Percentiles rank a stretch among this genome's conserved stretches.
These are phyloP conservation scores for Oryza nivara DNA, from an alignment of 176 grass and related monocot species.

Conservation along the genomic window DNA sequence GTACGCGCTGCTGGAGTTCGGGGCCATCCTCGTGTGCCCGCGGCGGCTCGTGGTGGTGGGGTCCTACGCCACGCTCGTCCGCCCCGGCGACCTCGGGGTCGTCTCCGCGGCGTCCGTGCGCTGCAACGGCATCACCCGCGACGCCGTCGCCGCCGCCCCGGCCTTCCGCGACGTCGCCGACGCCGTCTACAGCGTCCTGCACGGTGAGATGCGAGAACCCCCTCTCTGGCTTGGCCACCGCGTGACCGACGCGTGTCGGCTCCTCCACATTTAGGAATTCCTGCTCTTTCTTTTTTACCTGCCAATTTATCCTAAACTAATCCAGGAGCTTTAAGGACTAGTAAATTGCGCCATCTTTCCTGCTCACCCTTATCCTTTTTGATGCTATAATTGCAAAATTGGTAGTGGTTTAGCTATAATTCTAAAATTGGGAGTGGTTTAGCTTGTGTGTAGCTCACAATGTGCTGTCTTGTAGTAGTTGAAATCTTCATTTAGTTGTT, in stretches of 20 bases:
- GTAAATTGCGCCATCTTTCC: background rate
- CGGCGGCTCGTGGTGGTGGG: conserved; percentile 75
- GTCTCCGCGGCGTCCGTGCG: conserved; percentile 69
- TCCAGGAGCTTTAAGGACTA: background rate
- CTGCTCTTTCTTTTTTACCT: background rate
- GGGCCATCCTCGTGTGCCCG: conserved; percentile 85
- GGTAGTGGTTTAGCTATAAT: background rate
- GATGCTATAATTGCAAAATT: background rate
- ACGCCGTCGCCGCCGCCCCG: conserved; percentile 65
- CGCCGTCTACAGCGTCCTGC: conserved; percentile 66
- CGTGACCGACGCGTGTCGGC: background rate
- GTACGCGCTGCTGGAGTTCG: conserved; percentile 88
- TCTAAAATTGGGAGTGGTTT: background rate
- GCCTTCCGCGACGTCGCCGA: conserved; percentile 73
- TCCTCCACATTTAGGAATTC: background rate
- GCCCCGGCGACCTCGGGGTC: conserved; percentile 62
- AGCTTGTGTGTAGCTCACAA: background rate
- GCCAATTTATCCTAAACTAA: background rate
- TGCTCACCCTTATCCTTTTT: no score
- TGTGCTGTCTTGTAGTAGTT: background rate
- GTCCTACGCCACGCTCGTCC: conserved; percentile 87
- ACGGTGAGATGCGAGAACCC: conserved; percentile 50
- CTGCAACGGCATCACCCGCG: conserved; percentile 87
- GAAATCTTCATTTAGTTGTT: background rate
- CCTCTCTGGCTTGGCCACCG: background rate